Base-by-base conservation (phyloP, 1,139 yeast genomes). In the Lizanozyma gosingica region DNA sequence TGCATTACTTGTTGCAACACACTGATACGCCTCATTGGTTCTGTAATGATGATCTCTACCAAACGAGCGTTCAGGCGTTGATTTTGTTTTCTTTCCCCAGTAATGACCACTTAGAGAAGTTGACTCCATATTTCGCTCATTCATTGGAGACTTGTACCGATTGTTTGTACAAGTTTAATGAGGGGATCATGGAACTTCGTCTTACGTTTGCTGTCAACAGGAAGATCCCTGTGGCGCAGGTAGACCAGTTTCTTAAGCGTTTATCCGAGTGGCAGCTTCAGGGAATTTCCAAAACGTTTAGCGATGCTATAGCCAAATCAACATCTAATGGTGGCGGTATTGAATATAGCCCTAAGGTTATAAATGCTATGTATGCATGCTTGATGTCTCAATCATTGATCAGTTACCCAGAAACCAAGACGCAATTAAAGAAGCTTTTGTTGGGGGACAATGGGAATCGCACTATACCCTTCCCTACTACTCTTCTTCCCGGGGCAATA, bases 11-110 rank as follows among this genome's bases (percentile, higher is more conserved):
- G 29, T 22, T 22, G 11, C 29, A 22, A 22, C 29, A 22, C 11
- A 22, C 6, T 6, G 29, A 22, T 22, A 16, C 22, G 3, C 18
- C 47, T 17, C 87, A 82, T 48, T 60, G 79, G 55, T 80, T 78
- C 53, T 81, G 88, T 57, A 75, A 78, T 53, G 61, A 62, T 11
- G 54, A 57, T 34, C 61, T 74, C 51, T 63, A 59, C 39, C 72
- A 75, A 4, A 64, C 77, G 17, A 63, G 80, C 9, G 63, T 71
- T 17, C 80, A 80, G 53, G 59, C 72, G 4, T 55, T 82, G 41
- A 73, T 82, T 15, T 62, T 80, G 42, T 80, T 80, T 52, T 78
- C 85, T 8, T 78, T 80, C 49, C 72, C 73, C 18, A 70, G 67
- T 35, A 67, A 67, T 39, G 63, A 64, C 11, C 65, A 72, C 18